Conservation (phyloP, 2,329 filamentous ascomycete genomes). For the Pestalotiopsis sp. region DNA sequence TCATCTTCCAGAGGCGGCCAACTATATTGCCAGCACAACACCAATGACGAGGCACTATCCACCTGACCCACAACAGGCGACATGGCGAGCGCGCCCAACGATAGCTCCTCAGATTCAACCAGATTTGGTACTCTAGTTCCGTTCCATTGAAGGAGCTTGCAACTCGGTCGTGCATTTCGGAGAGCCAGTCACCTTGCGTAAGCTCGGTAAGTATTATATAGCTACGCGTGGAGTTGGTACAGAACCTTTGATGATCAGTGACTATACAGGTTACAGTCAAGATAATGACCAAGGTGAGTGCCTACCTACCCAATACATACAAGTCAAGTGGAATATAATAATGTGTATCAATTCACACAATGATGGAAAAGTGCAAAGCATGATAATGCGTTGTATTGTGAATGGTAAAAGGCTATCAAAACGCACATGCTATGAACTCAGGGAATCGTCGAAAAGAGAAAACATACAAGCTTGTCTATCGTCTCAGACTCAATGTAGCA, state of each 20-base stretch:
- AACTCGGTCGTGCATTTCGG: neutral
- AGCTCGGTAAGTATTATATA: neutral
- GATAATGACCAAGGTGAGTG: too few relatives aligned
- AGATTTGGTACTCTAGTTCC: neutral
- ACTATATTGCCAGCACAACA: neutral
- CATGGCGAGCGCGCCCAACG: neutral
- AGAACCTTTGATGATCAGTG: too few relatives aligned
- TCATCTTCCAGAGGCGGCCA: neutral
- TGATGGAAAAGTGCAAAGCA: too few relatives aligned
- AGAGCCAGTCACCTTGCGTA: neutral
- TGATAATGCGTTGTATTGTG: neutral
- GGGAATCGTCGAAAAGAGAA: neutral
- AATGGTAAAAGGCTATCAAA: neutral
- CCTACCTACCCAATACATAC: too few relatives aligned
- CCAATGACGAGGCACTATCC: neutral
- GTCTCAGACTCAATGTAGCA: neutral
- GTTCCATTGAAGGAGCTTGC: neutral
- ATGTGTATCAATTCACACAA: too few relatives aligned
- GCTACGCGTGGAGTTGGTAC: neutral
- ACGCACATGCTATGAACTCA: neutral
- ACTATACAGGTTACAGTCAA: too few relatives aligned
- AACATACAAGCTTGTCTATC: neutral
- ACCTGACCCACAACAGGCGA: neutral
- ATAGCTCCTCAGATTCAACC: neutral
- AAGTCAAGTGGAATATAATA: too few relatives aligned